Base-by-base conservation (phyloP, 768 basidiomycete species). In the Lactarius akahatsu region DNA sequence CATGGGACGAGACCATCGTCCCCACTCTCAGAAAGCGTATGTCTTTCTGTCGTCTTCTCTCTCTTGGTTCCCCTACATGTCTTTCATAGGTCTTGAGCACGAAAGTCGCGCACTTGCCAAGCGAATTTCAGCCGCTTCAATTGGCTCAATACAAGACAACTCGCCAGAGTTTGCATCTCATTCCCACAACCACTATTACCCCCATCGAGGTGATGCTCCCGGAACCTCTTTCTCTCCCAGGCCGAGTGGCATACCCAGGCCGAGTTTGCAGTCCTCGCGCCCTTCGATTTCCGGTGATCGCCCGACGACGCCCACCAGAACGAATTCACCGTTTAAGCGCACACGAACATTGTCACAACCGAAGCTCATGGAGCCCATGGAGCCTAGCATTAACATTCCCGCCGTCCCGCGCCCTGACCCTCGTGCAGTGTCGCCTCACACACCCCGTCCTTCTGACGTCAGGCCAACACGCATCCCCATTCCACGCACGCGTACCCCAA, bases 1-100 rank as follows among this genome's bases (percentile, higher is more conserved):
- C 85, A 43, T 93, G 91, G 90, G 91, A 92, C 75, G 90, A 91
- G 73, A 85, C 85, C 41, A 91, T 93, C 63, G 92, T 93, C 36
- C 92, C 91, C 62, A 82, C 89, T 47, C 80, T 93, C 43, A 83
- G 91, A 71, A 90, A 92, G 79, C 73, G 84, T 80, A 56, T 64
- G 57, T 59, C 61, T 62, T 62, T 57, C 60, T 40, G 55, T 40
- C 55, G 41, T 38, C 69, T 30, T 62, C 18, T 62, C 59, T 69
- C 36, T 63, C 18, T 63, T 57, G 63, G 57, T 52, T 66, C 62
- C 28, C 66, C 64, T 71, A 63, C 61, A 41, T 45, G 41, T 66
- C 45, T 47, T 47, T 66, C 61, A 16, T 72, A 94, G 92, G 92
- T 63, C 84, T 94, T 23, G 86, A 94, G 77, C 83, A 79, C 67